These are phyloP conservation scores for Colletotrichum sp. DNA, from an alignment of 2,329 filamentous ascomycete genomes.

Conservation along the genomic window DNA sequence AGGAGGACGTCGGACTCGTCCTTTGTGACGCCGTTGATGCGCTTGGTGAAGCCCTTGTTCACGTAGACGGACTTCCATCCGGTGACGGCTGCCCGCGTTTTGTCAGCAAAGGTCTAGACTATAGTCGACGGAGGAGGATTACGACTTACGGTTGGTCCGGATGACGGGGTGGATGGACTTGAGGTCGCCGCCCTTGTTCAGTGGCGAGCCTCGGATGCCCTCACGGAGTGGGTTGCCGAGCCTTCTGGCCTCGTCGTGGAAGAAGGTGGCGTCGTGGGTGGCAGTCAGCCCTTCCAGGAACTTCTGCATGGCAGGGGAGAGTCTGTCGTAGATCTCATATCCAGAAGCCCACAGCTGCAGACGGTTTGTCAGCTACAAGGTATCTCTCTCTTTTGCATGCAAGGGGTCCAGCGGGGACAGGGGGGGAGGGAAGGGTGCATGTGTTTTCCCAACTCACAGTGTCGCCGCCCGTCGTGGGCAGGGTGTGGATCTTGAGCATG, in stretches of 20 bases:
- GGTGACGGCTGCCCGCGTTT: constrained; percentile 44
- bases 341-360: constrained; percentile 55
- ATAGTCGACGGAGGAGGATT: not conserved
- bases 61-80: constrained; percentile 62
- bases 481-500: constrained; percentile 49
- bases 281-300: constrained; percentile 56
- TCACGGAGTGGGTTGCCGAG: constrained; percentile 51
- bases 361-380: not conserved
- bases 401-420: not conserved
- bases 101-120: not conserved
- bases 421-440: not conserved
- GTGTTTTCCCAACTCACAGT: constrained; percentile 27
- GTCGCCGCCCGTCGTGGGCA: constrained; percentile 48
- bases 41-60: constrained; percentile 56
- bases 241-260: constrained; percentile 52
- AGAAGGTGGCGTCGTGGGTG: constrained; percentile 54
- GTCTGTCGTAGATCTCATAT: constrained; percentile 59
- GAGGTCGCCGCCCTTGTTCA: constrained; percentile 60
- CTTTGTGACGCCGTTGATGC: constrained; percentile 59
- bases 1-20: constrained; percentile 60
- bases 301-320: constrained; percentile 51
- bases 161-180: constrained; percentile 58
- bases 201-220: constrained; percentile 55
- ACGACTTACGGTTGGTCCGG: constrained; percentile 55
- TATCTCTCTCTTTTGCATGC: not conserved